A percentile compares a stretch with the other conserved stretches of the same genome.
Evolutionary conservation across 2,329 filamentous ascomycete species (phyloP).

Genomic region (Xylaria sp.): DNA sequence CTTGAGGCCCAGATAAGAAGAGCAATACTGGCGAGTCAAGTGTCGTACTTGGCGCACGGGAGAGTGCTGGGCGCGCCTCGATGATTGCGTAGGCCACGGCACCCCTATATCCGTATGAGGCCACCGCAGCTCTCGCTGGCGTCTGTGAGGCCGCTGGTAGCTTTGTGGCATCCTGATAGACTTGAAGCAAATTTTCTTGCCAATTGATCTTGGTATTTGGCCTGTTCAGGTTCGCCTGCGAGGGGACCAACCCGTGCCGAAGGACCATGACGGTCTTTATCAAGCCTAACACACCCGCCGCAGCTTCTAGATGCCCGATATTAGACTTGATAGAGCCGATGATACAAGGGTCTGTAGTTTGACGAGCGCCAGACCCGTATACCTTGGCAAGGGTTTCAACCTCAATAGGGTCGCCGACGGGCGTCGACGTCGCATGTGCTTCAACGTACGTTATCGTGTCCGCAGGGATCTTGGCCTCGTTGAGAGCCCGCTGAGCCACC

Average conservation of each 20-base stretch:
- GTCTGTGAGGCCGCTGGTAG: constrained; percentile 11
- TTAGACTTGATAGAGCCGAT: constrained; percentile 32
- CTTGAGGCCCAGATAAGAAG: no score
- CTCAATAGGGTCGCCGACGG: constrained; percentile 45
- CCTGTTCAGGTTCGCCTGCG: constrained; percentile 28
- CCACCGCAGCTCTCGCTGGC: constrained; percentile 32
- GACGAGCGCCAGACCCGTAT: constrained; percentile 23
- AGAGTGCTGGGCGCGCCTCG: constrained; percentile 3
- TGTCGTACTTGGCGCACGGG: neutral
- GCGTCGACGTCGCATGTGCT: constrained; percentile 47
- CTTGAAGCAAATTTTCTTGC: no score
- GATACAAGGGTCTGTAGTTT: constrained; percentile 12
- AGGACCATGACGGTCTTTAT: constrained; percentile 39
- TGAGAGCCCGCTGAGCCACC: constrained; percentile 40
- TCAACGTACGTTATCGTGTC: constrained; percentile 34
- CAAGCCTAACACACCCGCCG: constrained; percentile 32
- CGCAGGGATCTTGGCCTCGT: constrained; percentile 27
- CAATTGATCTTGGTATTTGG: constrained; percentile 21
- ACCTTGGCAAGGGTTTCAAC: constrained; percentile 35
- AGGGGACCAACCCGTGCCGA: constrained; percentile 35
- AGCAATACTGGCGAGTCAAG: no score
- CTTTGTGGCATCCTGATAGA: constrained; percentile 12
- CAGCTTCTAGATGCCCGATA: constrained; percentile 37
- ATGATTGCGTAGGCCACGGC: constrained; percentile 39
- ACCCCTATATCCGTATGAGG: constrained; percentile 42